A percentile compares a stretch with the other conserved stretches of the same genome.
phyloP scores from a whole-genome alignment of 2,329 filamentous ascomycete species.

The Ambrosiella beaveri region DNA sequence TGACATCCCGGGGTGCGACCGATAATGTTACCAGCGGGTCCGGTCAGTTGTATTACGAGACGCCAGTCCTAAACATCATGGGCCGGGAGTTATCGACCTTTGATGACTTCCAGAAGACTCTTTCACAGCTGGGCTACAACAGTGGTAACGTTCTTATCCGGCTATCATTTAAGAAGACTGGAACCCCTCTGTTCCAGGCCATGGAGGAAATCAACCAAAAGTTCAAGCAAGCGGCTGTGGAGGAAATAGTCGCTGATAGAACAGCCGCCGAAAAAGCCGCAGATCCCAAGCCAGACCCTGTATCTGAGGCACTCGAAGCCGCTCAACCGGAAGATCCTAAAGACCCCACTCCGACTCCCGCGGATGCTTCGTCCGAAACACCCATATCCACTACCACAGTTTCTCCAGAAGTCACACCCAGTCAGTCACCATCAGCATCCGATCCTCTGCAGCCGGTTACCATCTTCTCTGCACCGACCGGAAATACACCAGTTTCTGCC shows the following conservation, averaged over 20 bases:
- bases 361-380: neutral
- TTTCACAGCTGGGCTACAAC: slow-evolving; percentile 75
- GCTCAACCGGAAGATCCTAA: neutral
- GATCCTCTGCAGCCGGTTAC: slow-evolving; percentile 37
- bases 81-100: slow-evolving; percentile 63
- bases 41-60: slow-evolving; percentile 75
- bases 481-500: slow-evolving; percentile 59
- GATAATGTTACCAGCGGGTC: slow-evolving; percentile 38
- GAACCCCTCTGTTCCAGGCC: slow-evolving; percentile 66
- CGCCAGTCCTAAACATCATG: slow-evolving; percentile 69
- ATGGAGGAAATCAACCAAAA: slow-evolving; percentile 65
- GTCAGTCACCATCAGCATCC: neutral
- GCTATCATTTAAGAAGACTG: slow-evolving; percentile 58
- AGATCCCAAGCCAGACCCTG: neutral
- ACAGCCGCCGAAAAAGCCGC: slow-evolving; percentile 6
- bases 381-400: neutral
- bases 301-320: neutral
- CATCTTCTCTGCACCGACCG: slow-evolving; percentile 63
- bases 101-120: slow-evolving; percentile 69
- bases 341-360: neutral
- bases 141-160: slow-evolving; percentile 65
- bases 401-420: slow-evolving; percentile 2
- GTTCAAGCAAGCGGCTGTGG: slow-evolving; percentile 38
- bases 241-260: slow-evolving; percentile 4
- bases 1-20: slow-evolving; percentile 69